Base-by-base conservation (phyloP, 805 yeast species). In the Saturnispora gosingensis region DNA sequence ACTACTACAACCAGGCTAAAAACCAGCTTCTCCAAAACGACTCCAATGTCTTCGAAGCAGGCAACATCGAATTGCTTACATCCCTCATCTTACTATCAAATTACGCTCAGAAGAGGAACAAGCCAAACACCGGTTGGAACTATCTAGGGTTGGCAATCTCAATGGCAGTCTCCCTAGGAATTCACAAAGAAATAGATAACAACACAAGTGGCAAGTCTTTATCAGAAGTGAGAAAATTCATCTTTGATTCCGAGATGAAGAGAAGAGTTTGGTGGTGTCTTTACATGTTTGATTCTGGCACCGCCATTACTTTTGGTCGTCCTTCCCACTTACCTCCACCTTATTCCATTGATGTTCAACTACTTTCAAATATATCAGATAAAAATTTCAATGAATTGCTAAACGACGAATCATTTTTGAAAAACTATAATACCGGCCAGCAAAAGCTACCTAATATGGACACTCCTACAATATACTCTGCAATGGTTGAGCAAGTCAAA, bases 201-300 rank as follows among this genome's bases (percentile, higher is more conserved):
- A 56, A 48, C 18, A 40, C 44, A 9, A 43, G 49, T 27, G 50
- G 50, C 22, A 38, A 38, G 16, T 44, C 53, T 16, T 45, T 50
- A 3, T 22, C 49, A 15, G 60, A 62, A 49, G 61, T 69, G 18
- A 67, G 66, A 52, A 68, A 68, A 18, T 52, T 50, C 39, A 71
- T 75, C 16, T 51, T 75, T 25, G 74, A 75, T 58, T 63, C 73
- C 48, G 86, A 81, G 57, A 71, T 76, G 62, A 72, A 85, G 56
- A 69, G 85, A 59, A 66, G 86, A 50, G 62, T 81, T 32, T 83
- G 86, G 85, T 82, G 86, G 84, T 82, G 83, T 1, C 57, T 83
- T 9, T 80, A 77, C 56, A 74, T 77, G 48, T 80, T 80, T 58
- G 87, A 81, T 62, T 76, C 81, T 16, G 82, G 83, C 49, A 77